Evolutionary conservation across 1,139 yeast species (phyloP).

Genomic region (Suhomyces atakaporum): DNA sequence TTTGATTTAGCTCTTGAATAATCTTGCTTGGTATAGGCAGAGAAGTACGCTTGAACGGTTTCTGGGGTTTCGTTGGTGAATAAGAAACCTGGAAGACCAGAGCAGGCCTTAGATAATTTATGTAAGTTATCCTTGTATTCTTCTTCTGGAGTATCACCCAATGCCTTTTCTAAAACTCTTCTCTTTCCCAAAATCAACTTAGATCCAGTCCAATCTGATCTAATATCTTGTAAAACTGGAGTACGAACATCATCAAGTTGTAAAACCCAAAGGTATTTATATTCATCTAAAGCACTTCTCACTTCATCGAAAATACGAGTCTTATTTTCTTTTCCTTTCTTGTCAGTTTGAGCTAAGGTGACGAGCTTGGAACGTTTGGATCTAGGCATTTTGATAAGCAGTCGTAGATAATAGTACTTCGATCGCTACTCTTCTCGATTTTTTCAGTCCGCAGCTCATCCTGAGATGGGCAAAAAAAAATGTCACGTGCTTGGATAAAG

Average conservation of each 20-base stretch:
- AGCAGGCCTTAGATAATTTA: conserved; percentile 56
- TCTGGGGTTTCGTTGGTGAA: conserved; percentile 86
- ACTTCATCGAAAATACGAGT: conserved; percentile 89
- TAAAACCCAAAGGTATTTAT: conserved; percentile 80
- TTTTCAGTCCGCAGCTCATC: conserved; percentile 14
- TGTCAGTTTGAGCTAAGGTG: conserved; percentile 94
- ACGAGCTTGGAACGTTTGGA: conserved; percentile 92
- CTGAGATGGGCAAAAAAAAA: conserved; percentile 8
- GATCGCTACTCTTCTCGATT: conserved; percentile 4
- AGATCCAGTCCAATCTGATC: conserved; percentile 91
- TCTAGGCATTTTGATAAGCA: conserved; percentile 70
- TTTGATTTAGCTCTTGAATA: conserved; percentile 86
- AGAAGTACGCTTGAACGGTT: conserved; percentile 83
- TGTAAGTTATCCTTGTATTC: conserved; percentile 86
- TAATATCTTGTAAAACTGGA: conserved; percentile 88
- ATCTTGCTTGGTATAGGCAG: conserved; percentile 74
- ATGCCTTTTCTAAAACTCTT: conserved; percentile 87
- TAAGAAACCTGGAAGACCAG: conserved; percentile 83
- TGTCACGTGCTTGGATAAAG: conserved; percentile 7
- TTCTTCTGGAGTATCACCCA: conserved; percentile 84
- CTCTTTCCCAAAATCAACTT: conserved; percentile 88
- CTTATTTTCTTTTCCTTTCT: conserved; percentile 91
- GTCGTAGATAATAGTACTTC: neutral
- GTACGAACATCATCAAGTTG: conserved; percentile 92
- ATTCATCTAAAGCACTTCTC: conserved; percentile 75